Evolutionary conservation across 1,284 basidiomycete species (phyloP).

Genomic region (Garcileccinum viscosum): DNA sequence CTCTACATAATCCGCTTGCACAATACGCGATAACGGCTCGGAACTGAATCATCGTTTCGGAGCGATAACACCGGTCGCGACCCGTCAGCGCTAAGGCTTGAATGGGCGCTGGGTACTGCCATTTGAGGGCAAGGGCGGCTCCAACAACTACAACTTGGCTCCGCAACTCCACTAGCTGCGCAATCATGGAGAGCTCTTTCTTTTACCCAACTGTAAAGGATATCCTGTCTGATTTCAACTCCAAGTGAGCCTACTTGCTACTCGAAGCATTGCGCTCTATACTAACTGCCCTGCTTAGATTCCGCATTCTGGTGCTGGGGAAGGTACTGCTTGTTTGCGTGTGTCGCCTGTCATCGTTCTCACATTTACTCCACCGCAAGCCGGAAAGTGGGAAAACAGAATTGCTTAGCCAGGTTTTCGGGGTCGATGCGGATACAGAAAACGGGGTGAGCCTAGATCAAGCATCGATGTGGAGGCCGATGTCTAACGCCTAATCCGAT

Average conservation of each 20-base stretch:
- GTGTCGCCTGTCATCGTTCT: background rate
- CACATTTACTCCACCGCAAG: background rate
- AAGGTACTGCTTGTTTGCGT: slow-evolving; percentile 4
- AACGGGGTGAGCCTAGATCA: background rate
- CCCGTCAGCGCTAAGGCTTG: background rate
- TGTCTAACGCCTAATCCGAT: background rate
- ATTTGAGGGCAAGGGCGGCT: slow-evolving; percentile 1
- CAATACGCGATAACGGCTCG: background rate
- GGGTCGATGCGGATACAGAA: slow-evolving; percentile 4
- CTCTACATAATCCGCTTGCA: background rate
- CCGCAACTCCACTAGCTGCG: background rate
- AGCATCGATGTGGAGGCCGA: background rate
- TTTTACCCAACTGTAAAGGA: slow-evolving; percentile 3
- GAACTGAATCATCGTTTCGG: background rate
- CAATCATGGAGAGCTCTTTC: slow-evolving; percentile 3
- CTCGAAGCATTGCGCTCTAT: background rate
- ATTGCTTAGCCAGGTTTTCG: slow-evolving; percentile 7
- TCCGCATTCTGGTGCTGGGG: slow-evolving; percentile 8
- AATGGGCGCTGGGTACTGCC: slow-evolving; percentile 1
- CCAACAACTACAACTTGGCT: background rate
- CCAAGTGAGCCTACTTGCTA: background rate
- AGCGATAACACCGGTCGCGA: background rate
- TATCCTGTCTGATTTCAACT: background rate
- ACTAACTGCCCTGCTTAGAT: background rate
- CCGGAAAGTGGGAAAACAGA: slow-evolving; percentile 9